phyloP scores from a whole-genome alignment of 2,329 filamentous ascomycete genomes.

The Tolypocladium nubicola region DNA sequence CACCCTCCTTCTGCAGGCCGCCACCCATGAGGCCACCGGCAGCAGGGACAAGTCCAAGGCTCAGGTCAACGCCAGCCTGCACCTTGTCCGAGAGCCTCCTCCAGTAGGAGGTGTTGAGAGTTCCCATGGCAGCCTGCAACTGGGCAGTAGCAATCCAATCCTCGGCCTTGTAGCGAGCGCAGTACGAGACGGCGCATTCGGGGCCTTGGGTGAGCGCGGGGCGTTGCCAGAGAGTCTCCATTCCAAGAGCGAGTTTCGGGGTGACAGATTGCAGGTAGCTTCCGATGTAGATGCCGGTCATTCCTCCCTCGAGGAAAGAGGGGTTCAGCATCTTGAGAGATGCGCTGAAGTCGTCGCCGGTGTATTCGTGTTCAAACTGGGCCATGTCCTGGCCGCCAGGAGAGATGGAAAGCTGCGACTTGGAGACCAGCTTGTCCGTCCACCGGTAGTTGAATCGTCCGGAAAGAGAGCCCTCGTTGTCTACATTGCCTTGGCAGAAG shows the following conservation, averaged over 20 bases:
- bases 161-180: conserved; percentile 76
- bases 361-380: conserved; percentile 93
- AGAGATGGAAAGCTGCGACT: conserved; percentile 78
- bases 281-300: conserved; percentile 92
- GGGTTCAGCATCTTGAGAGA: conserved; percentile 92
- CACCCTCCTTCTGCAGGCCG: conserved; percentile 71
- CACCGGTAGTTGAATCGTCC: conserved; percentile 92
- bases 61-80: conserved; percentile 91
- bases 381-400: conserved; percentile 76
- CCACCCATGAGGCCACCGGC: conserved; percentile 64
- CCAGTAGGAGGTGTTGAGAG: conserved; percentile 89
- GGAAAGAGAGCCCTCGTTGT: conserved; percentile 81
- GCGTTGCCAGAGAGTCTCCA: conserved; percentile 92
- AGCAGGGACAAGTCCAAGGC: conserved; percentile 65
- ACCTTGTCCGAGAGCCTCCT: conserved; percentile 85
- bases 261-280: conserved; percentile 94
- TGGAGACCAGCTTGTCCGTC: conserved; percentile 69
- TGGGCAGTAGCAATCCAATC: conserved; percentile 93
- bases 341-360: conserved; percentile 83
- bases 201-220: conserved; percentile 73
- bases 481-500: conserved; percentile 90
- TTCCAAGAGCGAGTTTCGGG: conserved; percentile 71
- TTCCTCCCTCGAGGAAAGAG: conserved; percentile 80
- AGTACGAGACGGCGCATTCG: conserved; percentile 86
- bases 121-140: conserved; percentile 71